These are phyloP conservation scores for Sordaria brevicollis DNA, from an alignment of 495 filamentous ascomycete genomes.

Conservation along the genomic window DNA sequence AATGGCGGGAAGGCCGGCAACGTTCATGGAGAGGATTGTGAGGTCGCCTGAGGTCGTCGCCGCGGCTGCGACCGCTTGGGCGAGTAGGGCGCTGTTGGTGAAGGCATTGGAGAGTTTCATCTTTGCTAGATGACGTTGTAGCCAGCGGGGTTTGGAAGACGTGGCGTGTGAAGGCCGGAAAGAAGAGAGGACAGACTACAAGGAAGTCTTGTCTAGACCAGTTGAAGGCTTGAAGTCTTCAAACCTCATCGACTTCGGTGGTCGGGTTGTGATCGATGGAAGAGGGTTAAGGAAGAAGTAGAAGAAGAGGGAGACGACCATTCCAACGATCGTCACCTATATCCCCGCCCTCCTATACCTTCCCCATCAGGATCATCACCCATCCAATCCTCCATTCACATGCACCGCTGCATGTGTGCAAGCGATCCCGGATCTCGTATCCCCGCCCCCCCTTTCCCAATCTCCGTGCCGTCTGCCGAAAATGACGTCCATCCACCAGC, in stretches of 20 bases:
- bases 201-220: too few species aligned
- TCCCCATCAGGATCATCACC: background rate
- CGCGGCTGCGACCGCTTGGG: background rate
- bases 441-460: too few species aligned
- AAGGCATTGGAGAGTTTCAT: background rate
- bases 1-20: constrained; percentile 47
- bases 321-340: background rate
- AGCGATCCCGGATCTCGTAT: too few species aligned
- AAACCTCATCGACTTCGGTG: too few species aligned
- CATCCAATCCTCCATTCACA: background rate
- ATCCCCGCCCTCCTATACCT: background rate
- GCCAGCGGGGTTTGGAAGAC: background rate
- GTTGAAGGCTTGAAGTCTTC: too few species aligned
- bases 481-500: too few species aligned
- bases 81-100: background rate
- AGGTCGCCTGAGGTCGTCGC: constrained; percentile 23
- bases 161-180: background rate
- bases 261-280: background rate
- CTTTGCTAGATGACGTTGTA: background rate
- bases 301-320: background rate
- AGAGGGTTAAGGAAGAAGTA: too few species aligned
- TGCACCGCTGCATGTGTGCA: background rate
- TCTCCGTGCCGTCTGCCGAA: too few species aligned
- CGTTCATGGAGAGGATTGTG: constrained; percentile 47
- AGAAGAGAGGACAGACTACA: too few species aligned